phyloP scores from a whole-genome alignment of 176 grass and related monocot genomes.

The Poa pratensis region DNA sequence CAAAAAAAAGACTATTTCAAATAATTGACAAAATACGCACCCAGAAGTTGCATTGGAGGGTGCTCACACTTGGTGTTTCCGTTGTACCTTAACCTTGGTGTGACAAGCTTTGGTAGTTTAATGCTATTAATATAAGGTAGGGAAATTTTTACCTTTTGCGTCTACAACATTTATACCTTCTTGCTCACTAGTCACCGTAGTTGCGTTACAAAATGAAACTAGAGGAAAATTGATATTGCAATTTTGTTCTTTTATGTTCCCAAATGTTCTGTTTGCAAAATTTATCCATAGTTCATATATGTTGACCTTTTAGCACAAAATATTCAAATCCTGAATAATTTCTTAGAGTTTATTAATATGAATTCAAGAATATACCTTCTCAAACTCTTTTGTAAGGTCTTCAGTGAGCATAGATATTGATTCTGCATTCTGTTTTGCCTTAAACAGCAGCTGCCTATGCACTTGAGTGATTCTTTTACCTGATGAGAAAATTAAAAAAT shows the following conservation, averaged over 20 bases:
- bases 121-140: background rate
- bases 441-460: slow-evolving; percentile 47
- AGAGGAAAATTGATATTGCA: background rate
- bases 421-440: slow-evolving; percentile 74
- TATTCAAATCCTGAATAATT: background rate
- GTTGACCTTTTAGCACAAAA: background rate
- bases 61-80: background rate
- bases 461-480: slow-evolving; percentile 71
- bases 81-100: background rate
- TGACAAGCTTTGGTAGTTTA: background rate
- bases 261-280: background rate
- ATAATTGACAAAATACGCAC: background rate
- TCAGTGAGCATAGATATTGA: slow-evolving; percentile 73
- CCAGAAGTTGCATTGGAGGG: background rate
- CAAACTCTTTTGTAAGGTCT: slow-evolving; percentile 61
- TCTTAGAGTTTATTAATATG: background rate
- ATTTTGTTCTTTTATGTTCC: slow-evolving; percentile 2
- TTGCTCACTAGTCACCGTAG: background rate
- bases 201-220: slow-evolving; percentile 12
- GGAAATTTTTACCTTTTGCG: background rate
- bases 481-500: slow-evolving; percentile 38
- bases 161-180: background rate
- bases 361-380: slow-evolving; percentile 47
- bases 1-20: background rate
- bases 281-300: background rate